Evolutionary conservation across 2,329 filamentous ascomycete species (phyloP).

Genomic region (Elsinoe fawcettii): DNA sequence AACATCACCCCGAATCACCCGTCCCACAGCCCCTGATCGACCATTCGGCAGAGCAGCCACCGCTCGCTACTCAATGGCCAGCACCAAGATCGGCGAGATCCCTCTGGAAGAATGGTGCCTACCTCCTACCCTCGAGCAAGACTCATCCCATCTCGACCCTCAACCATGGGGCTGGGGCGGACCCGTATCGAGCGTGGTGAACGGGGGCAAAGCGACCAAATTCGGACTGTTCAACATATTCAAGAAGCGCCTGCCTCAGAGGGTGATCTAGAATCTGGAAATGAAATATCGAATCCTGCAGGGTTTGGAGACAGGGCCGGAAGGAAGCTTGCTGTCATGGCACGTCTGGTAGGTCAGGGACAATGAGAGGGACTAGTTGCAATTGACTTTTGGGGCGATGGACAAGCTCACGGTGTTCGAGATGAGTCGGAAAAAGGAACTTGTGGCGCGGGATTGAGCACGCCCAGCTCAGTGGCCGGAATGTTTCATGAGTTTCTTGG

Average conservation of each 20-base stretch:
- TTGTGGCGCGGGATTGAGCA: background rate
- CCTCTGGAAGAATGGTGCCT: background rate
- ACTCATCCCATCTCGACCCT: background rate
- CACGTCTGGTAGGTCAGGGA: too few relatives aligned
- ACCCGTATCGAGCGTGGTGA: background rate
- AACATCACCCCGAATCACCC: background rate
- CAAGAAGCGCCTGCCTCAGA: constrained; percentile 5
- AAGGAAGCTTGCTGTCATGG: background rate
- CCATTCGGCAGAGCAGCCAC: background rate
- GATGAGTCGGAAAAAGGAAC: background rate
- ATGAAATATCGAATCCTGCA: constrained; percentile 7
- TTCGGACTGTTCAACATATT: background rate
- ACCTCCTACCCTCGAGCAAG: background rate
- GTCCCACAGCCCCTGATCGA: background rate
- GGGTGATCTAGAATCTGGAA: constrained; percentile 1
- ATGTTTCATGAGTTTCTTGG: background rate
- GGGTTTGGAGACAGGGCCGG: background rate
- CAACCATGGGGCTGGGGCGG: constrained; percentile 10
- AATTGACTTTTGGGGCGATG: background rate
- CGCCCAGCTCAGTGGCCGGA: background rate
- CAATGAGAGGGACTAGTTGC: background rate
- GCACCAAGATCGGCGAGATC: constrained; percentile 12
- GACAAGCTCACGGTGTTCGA: background rate
- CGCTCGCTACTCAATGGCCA: constrained; percentile 4
- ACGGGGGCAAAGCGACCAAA: constrained; percentile 2